Percentiles rank a stretch among this genome's conserved stretches.
Conservation (phyloP, 2,329 filamentous ascomycete species). For the Epichloe sibirici region DNA sequence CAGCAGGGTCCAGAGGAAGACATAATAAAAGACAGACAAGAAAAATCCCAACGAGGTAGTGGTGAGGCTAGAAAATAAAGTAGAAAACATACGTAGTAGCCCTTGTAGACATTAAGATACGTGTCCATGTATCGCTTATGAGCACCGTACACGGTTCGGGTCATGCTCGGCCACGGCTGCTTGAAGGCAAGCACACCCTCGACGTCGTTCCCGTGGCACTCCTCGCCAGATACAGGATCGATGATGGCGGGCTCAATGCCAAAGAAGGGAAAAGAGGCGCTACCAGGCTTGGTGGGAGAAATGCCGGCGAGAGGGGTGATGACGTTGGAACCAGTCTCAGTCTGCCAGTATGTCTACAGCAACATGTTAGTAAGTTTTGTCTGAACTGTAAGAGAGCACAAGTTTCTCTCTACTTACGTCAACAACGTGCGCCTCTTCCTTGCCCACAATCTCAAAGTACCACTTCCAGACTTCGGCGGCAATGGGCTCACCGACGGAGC, state of each 20-base stretch:
- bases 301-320: slow-evolving; percentile 88
- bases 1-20: neutral
- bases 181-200: slow-evolving; percentile 96
- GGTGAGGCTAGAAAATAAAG: neutral
- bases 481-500: slow-evolving; percentile 94
- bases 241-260: slow-evolving; percentile 96
- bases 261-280: slow-evolving; percentile 93
- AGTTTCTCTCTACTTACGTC: slow-evolving; percentile 51
- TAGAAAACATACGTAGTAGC: slow-evolving; percentile 72
- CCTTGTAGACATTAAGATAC: slow-evolving; percentile 94
- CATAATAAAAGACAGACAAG: neutral
- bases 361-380: slow-evolving; percentile 10
- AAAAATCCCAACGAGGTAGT: neutral
- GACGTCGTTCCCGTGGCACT: slow-evolving; percentile 90
- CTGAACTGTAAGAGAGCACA: neutral
- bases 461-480: slow-evolving; percentile 99
- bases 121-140: slow-evolving; percentile 99
- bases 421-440: slow-evolving; percentile 83
- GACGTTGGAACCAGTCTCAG: slow-evolving; percentile 92
- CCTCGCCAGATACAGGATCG: slow-evolving; percentile 87
- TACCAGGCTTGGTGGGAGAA: slow-evolving; percentile 92
- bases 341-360: slow-evolving; percentile 95
- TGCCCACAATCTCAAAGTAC: slow-evolving; percentile 94
- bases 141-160: slow-evolving; percentile 91
- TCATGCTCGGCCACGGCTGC: slow-evolving; percentile 97